These are phyloP conservation scores for Glycine tomentella DNA, from an alignment of 306 rosid genomes.

Conservation along the genomic window DNA sequence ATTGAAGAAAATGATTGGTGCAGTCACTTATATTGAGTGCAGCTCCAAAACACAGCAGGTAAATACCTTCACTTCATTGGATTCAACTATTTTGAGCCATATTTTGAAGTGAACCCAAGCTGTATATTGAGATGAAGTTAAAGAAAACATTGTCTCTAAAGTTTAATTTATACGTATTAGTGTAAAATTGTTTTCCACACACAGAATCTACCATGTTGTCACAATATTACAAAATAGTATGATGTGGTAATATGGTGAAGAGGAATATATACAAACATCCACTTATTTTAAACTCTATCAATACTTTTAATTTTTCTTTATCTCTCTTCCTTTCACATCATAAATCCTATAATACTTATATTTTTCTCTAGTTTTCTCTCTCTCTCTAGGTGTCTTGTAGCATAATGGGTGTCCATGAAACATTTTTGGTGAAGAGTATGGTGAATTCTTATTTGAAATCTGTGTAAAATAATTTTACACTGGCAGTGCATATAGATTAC, in stretches of 20 bases:
- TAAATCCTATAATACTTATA: too few relatives aligned
- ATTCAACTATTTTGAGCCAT: background rate
- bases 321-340: too few relatives aligned
- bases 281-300: too few relatives aligned
- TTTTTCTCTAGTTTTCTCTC: too few relatives aligned
- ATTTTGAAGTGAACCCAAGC: conserved; percentile 13
- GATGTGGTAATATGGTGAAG: background rate
- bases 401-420: too few relatives aligned
- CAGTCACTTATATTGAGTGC: conserved; percentile 81
- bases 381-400: too few relatives aligned
- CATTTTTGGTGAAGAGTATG: too few relatives aligned
- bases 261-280: too few relatives aligned
- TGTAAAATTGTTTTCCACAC: background rate
- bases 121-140: background rate
- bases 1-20: conserved; percentile 86
- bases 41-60: conserved; percentile 98
- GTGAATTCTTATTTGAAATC: background rate
- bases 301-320: too few relatives aligned
- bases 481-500: background rate
- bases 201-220: background rate
- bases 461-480: background rate
- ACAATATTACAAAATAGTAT: background rate
- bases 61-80: conserved; percentile 17
- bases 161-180: background rate
- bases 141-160: background rate